Percentiles rank a stretch among this genome's conserved stretches.
Evolutionary conservation across 495 filamentous ascomycete genomes (phyloP).

Genomic region (Sordaria brevicollis): DNA sequence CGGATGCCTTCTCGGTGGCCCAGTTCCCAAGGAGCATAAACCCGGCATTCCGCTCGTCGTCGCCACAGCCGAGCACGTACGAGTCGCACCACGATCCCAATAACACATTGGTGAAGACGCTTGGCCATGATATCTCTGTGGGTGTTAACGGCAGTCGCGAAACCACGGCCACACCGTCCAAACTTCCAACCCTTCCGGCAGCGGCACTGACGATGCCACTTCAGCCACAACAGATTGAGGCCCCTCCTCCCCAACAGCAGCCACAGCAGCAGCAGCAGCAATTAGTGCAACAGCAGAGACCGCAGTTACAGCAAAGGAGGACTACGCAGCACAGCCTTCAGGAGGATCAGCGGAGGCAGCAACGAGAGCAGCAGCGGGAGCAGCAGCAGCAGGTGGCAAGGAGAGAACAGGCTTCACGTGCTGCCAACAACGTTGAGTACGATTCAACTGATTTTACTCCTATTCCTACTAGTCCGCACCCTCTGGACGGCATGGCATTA

Average conservation of each 20-base stretch:
- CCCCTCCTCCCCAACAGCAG: not conserved
- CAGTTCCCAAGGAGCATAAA: conserved; percentile 94
- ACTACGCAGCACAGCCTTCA: not conserved
- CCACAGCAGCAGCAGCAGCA: conserved; percentile 8
- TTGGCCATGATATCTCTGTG: conserved; percentile 36
- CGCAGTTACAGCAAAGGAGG: not conserved
- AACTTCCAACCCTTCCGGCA: conserved; percentile 14
- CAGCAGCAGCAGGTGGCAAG: conserved; percentile 17
- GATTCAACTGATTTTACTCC: conserved; percentile 51
- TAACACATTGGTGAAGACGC: conserved; percentile 52
- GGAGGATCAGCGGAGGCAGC: not conserved
- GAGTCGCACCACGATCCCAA: conserved; percentile 84
- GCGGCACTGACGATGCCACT: not conserved
- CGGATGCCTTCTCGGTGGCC: conserved; percentile 81
- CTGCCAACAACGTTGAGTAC: conserved; percentile 26
- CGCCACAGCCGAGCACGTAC: conserved; percentile 66
- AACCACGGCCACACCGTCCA: conserved; percentile 44
- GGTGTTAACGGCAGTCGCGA: conserved; percentile 33
- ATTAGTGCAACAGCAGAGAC: conserved; percentile 6
- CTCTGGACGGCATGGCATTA: conserved; percentile 97
- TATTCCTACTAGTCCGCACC: conserved; percentile 88
- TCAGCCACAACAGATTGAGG: not conserved
- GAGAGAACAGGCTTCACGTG: not conserved
- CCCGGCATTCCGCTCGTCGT: conserved; percentile 86
- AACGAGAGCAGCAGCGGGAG: conserved; percentile 1